A percentile compares a stretch with the other conserved stretches of the same genome.
phyloP scores from a whole-genome alignment of 2,329 filamentous ascomycete genomes.

The Apiospora marii region DNA sequence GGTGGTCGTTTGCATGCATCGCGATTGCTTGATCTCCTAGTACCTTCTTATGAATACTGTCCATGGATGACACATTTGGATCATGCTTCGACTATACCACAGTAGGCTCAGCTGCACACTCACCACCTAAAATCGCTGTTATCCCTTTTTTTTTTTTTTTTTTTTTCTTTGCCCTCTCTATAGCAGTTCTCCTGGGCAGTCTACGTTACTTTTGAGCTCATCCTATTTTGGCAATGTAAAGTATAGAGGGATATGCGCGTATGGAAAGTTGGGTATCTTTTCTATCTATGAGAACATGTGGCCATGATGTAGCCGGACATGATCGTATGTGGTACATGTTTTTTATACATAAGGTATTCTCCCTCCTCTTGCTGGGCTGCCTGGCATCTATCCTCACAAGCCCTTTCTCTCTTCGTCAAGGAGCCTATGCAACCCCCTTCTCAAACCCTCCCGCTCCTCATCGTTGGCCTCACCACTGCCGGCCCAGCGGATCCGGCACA shows the following conservation, averaged over 20 bases:
- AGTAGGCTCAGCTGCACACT: neutral
- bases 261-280: neutral
- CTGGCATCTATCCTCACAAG: conserved; percentile 22
- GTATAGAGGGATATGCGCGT: neutral
- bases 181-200: too few species aligned
- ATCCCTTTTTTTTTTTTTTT: neutral
- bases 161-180: neutral
- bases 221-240: too few species aligned
- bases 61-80: too few species aligned
- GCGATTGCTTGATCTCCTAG: too few species aligned
- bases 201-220: too few species aligned
- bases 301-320: neutral
- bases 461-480: conserved; percentile 76
- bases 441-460: conserved; percentile 72
- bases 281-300: neutral
- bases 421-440: conserved; percentile 69
- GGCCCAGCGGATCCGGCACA: conserved; percentile 93
- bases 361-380: conserved; percentile 21
- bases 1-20: too few species aligned
- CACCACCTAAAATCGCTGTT: neutral
- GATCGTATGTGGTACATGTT: neutral
- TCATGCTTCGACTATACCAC: too few species aligned
- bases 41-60: too few species aligned
- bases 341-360: neutral
- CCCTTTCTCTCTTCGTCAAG: conserved; percentile 62